These are phyloP conservation scores for Pezicula carpinea DNA, from an alignment of 2,329 filamentous ascomycete species.

Conservation along the genomic window DNA sequence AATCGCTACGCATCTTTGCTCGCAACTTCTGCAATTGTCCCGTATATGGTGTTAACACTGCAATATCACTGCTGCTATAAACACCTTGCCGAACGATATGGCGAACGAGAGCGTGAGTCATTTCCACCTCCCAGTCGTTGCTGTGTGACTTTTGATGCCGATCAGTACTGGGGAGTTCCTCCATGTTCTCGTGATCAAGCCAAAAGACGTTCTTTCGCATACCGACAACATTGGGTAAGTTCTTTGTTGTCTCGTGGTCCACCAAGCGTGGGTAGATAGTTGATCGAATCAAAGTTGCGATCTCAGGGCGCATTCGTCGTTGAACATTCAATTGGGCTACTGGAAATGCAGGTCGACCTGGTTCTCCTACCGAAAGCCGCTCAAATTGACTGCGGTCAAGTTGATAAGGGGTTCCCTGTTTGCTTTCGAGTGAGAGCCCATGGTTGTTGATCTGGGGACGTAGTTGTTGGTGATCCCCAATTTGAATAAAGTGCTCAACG, in stretches of 20 bases:
- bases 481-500: constrained; percentile 37
- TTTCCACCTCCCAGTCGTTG: constrained; percentile 58
- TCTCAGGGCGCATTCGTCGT: constrained; percentile 24
- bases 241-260: constrained; percentile 15
- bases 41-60: constrained; percentile 63
- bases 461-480: constrained; percentile 40
- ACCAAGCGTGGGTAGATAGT: constrained; percentile 21
- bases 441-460: constrained; percentile 29
- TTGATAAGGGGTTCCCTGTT: constrained; percentile 16
- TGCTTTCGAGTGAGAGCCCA: constrained; percentile 26
- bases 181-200: constrained; percentile 20
- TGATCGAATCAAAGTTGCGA: constrained; percentile 20
- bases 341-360: constrained; percentile 14
- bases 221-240: constrained; percentile 20
- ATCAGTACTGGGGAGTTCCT: constrained; percentile 12
- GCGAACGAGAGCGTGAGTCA: constrained; percentile 57
- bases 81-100: constrained; percentile 62
- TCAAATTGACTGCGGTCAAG: constrained; percentile 26
- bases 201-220: constrained; percentile 23
- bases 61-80: constrained; percentile 58
- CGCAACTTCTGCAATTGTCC: constrained; percentile 44
- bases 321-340: constrained; percentile 23
- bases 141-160: constrained; percentile 13
- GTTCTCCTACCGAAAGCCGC: constrained; percentile 16
- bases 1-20: constrained; percentile 18